phyloP scores from a whole-genome alignment of 2,329 filamentous ascomycete genomes.

The Nemania sp. region DNA sequence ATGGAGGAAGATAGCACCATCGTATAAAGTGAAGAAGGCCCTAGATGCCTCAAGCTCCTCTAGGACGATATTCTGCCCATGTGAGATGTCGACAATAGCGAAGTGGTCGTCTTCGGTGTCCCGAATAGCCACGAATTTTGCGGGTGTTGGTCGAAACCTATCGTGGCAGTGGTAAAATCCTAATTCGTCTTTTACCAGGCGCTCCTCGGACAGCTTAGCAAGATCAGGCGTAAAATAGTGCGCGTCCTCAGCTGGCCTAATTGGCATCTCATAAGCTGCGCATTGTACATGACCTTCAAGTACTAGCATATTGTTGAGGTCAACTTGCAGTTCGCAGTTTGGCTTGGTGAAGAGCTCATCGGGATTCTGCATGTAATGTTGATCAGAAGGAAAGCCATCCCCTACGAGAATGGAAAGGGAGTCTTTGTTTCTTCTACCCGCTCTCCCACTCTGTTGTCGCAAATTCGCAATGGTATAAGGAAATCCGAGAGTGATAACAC shows the following conservation, averaged over 20 bases:
- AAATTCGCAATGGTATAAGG: constrained; percentile 96
- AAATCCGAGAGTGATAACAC: constrained; percentile 93
- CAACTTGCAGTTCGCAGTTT: constrained; percentile 89
- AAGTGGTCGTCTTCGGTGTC: constrained; percentile 93
- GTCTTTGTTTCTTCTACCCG: constrained; percentile 91
- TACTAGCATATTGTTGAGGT: constrained; percentile 90
- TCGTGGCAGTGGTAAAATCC: constrained; percentile 93
- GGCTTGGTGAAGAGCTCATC: constrained; percentile 93
- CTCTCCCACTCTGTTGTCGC: constrained; percentile 92
- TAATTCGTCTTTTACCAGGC: constrained; percentile 77
- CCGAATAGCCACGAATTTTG: constrained; percentile 85
- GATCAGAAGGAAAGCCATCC: constrained; percentile 89
- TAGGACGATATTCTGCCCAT: constrained; percentile 84
- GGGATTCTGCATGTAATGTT: constrained; percentile 97
- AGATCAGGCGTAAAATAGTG: constrained; percentile 84
- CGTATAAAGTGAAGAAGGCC: constrained; percentile 96
- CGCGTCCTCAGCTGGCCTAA: constrained; percentile 79
- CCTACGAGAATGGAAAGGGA: constrained; percentile 91
- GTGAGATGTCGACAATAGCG: constrained; percentile 88
- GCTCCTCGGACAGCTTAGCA: constrained; percentile 75
- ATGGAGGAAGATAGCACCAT: constrained; percentile 96
- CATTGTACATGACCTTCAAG: constrained; percentile 96
- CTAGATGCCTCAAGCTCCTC: constrained; percentile 96
- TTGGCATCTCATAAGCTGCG: constrained; percentile 93
- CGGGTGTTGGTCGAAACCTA: constrained; percentile 86